Evolutionary conservation across 306 rosid genomes (phyloP).

Genomic region (Malus sieversii): DNA sequence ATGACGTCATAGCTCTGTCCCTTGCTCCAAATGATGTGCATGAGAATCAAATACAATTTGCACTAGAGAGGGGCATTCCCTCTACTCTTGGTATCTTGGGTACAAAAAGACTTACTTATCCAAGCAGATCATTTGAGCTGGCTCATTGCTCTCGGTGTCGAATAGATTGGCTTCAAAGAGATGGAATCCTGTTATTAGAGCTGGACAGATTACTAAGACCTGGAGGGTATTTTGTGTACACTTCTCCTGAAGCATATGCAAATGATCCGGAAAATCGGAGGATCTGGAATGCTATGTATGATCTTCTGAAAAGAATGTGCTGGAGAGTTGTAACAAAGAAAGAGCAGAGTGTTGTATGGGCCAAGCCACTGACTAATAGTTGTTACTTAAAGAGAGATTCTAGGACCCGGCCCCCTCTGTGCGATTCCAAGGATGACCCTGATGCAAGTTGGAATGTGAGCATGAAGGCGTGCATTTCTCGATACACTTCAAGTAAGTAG

Average conservation of each 20-base stretch:
- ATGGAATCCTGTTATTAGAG: conserved; percentile 47
- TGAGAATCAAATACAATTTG: conserved; percentile 63
- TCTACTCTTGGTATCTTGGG: conserved; percentile 62
- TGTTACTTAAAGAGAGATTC: conserved; percentile 50
- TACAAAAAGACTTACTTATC: conserved; percentile 60
- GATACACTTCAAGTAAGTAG: conserved; percentile 42
- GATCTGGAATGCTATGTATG: conserved; percentile 46
- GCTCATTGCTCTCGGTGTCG: conserved; percentile 62
- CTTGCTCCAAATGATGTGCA: conserved; percentile 60
- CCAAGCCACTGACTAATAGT: conserved; percentile 43
- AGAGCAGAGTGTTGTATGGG: conserved; percentile 57
- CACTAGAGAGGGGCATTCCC: conserved; percentile 61
- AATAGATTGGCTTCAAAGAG: conserved; percentile 64
- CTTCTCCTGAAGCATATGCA: conserved; percentile 62
- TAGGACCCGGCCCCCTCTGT: conserved; percentile 34
- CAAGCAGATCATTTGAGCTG: conserved; percentile 57
- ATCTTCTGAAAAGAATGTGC: conserved; percentile 45
- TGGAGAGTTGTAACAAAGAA: conserved; percentile 47
- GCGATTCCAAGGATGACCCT: conserved; percentile 32
- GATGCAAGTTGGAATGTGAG: conserved; percentile 51
- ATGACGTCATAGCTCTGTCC: conserved; percentile 41
- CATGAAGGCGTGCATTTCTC: conserved; percentile 53
- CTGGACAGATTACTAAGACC: conserved; percentile 58
- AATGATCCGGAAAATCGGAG: conserved; percentile 41
- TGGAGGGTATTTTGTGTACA: conserved; percentile 55